Evolutionary conservation across 2,329 filamentous ascomycete genomes (phyloP).

Genomic region (Nannizzia gypsea): DNA sequence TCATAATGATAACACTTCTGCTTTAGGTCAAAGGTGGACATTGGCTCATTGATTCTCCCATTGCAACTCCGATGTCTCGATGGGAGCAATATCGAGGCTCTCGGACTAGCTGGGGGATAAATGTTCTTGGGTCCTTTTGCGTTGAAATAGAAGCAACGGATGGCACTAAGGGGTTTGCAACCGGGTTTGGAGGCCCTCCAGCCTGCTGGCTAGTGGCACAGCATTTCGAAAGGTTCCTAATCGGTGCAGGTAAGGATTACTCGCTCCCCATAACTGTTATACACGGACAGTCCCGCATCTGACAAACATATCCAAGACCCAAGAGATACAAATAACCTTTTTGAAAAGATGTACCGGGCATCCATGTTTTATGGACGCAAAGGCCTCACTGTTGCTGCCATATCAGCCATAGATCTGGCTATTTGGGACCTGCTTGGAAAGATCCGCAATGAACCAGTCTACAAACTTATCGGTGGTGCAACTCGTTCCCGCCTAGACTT

Average conservation of each 20-base stretch:
- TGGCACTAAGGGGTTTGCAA: slow-evolving; percentile 88
- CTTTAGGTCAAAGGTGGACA: slow-evolving; percentile 37
- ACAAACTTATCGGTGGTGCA: slow-evolving; percentile 86
- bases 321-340: slow-evolving; percentile 79
- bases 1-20: not conserved
- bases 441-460: slow-evolving; percentile 82
- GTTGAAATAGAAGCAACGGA: slow-evolving; percentile 80
- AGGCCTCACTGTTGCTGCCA: slow-evolving; percentile 77
- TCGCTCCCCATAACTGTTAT: not conserved
- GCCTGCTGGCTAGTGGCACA: slow-evolving; percentile 89
- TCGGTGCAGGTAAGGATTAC: slow-evolving; percentile 51
- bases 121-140: slow-evolving; percentile 83
- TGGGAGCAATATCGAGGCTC: slow-evolving; percentile 83
- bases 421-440: slow-evolving; percentile 89
- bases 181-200: slow-evolving; percentile 84
- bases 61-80: slow-evolving; percentile 81
- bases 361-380: slow-evolving; percentile 97
- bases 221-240: slow-evolving; percentile 84
- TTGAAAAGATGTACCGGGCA: slow-evolving; percentile 91
- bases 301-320: slow-evolving; percentile 47
- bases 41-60: slow-evolving; percentile 85
- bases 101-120: slow-evolving; percentile 88
- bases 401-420: slow-evolving; percentile 86
- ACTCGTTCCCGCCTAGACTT: slow-evolving; percentile 74
- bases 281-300: no score